Base-by-base conservation (phyloP, 1,284 basidiomycete species). In the Fomitopsis pinicola region DNA sequence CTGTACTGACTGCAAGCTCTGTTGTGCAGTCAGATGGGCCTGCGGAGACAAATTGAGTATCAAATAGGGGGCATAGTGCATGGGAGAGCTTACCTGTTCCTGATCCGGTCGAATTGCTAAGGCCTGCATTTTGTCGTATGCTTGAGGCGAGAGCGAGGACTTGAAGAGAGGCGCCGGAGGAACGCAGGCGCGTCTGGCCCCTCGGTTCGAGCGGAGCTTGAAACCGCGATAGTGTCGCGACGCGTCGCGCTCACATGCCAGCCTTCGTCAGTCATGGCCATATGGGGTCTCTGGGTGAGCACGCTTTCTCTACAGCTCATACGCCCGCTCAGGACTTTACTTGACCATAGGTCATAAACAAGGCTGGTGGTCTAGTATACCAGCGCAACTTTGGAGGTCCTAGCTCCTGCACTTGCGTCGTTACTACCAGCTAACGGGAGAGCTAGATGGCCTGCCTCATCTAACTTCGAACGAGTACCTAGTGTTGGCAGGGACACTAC, bases 381-480 rank as follows among this genome's bases (percentile, higher is more conserved):
- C 92, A 96, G 69, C 85, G 93, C 62, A 94, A 89, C 70, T 96
- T 97, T 73, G 86, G 89, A 76, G 92, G 95, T 91, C 62, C 80
- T 75, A 48, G 33, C 58, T 44, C 19, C 44, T 38, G 5, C 52
- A 57, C 17, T 14, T 54, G 30, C n/a, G 54, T 26, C 44, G 42
- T 40, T 46, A 55, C 14, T 44, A 61, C 55, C 59, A 62, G 61
- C 66, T 63, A 60, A 63, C 57, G 54, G 15, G 58, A 19, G 44
- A 30, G 42, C 50, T 70, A 96, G 95, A 95, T 69, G 93, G 92
- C 12, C 87, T 98, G 50, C 88, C 93, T 8, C 85, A 87, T 59
- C 78, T 96, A 65, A 89, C 91, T 7, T 95, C 97, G n/a, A 99
- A 99, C 77, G 97, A 98, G 75, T 92, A 97, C 69, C 88, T 99